Evolutionary conservation across 768 basidiomycete genomes (phyloP), one percentile per base, ranked within the genome.

Genomic region (Pleurotus giganteus): DNA sequence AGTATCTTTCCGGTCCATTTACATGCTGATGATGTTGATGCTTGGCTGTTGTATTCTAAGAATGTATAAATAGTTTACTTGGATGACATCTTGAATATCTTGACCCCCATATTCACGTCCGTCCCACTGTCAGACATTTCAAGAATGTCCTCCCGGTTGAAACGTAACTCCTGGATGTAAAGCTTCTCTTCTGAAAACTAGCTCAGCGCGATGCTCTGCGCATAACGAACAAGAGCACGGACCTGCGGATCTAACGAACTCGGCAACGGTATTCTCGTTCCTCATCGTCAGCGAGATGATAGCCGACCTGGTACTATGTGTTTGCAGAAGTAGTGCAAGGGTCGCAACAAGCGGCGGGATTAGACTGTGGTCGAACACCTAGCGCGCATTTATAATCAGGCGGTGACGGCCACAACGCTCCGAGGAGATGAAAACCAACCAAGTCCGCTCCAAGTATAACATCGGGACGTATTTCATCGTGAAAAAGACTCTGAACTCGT

Each of bases 401-500:
- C 5, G 1, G 43, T 5, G 34, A 29, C 9, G 11, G 3, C 31
- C 43, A 24, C 4, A 15, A 11, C 15, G 7, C 7, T 17, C 39
- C 15, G 24, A 15, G 37, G 19, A 53, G 13, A 34, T 11, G 4
- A n/a, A 26, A 34, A 66, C 68, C 28, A 37, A 77, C 78, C 44
- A 91, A 73, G 63, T 93, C 90, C 37, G 90, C 85, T 6, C 90
- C 89, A 0, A 93, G 62, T 32, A 92, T 72, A 6, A 91, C 52
- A 46, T 88, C 83, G 2, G 80, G 73, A 4, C 73, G 64, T 12
- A 80, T 69, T 17, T 75, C 70, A 19, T 77, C 69, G 21, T 65
- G 54, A 3, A 91, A 60, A 2, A 79, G 60, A 4, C 61, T 60
- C 5, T 60, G 56, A 3, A 72, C 37, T 8, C 71, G 57, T 45